These are phyloP conservation scores for Anthracocystis panici-leucophaei DNA, from an alignment of 1,284 basidiomycete species.

Conservation along the genomic window DNA sequence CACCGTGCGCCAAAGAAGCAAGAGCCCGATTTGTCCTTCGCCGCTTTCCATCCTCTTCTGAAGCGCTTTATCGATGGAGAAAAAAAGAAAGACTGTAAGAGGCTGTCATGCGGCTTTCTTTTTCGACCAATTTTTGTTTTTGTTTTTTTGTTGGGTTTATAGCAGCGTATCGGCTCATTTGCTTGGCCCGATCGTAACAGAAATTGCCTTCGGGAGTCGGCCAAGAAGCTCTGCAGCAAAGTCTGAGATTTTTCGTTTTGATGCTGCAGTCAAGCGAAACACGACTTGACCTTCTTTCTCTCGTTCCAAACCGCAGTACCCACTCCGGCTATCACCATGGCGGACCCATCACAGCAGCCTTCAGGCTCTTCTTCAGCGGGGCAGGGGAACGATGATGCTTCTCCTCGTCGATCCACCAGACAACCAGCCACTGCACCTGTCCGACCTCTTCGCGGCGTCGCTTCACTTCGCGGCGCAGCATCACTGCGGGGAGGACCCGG, in stretches of 20 bases:
- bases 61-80: conserved; percentile 28
- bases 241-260: conserved; percentile 19
- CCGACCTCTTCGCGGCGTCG: conserved; percentile 37
- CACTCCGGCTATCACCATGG: conserved; percentile 9
- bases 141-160: background rate
- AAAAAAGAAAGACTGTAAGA: background rate
- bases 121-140: conserved; percentile 4
- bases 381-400: conserved; percentile 12
- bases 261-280: background rate
- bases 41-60: conserved; percentile 15
- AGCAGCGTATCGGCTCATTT: background rate
- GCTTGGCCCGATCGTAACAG: background rate
- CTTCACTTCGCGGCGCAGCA: conserved; percentile 37
- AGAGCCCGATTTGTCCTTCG: background rate
- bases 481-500: conserved; percentile 28
- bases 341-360: conserved; percentile 32
- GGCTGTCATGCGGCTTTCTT: background rate
- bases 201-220: conserved; percentile 21
- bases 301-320: background rate
- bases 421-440: conserved; percentile 1
- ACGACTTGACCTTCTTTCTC: background rate
- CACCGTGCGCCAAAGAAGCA: conserved; percentile 12
- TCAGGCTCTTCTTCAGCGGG: conserved; percentile 19
- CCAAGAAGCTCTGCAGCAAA: conserved; percentile 12
- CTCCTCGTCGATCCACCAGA: conserved; percentile 1